These are phyloP conservation scores for Talaromyces wortmannii DNA, from an alignment of 495 filamentous ascomycete species.

Conservation along the genomic window DNA sequence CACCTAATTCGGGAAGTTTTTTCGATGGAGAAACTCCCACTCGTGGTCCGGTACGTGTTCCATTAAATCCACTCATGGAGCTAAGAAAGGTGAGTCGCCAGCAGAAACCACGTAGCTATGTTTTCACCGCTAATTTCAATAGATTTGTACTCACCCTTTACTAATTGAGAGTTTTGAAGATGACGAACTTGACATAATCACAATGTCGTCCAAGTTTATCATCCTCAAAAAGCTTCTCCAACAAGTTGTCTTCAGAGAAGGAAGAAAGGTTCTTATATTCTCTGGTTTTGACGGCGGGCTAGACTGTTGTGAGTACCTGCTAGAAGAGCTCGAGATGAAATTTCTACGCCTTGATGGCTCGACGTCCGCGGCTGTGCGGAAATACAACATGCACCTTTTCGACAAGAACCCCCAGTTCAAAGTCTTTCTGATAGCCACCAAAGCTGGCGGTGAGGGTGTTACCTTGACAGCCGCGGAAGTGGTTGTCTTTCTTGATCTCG, in stretches of 20 bases:
- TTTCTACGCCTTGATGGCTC: constrained; percentile 53
- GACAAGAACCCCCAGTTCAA: constrained; percentile 42
- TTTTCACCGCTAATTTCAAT: background rate
- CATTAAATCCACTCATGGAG: constrained; percentile 57
- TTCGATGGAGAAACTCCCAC: no score
- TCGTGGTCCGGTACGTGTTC: background rate
- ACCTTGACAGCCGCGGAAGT: constrained; percentile 54
- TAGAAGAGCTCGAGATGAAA: constrained; percentile 38
- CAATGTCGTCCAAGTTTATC: constrained; percentile 57
- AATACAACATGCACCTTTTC: constrained; percentile 53
- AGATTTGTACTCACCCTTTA: constrained; percentile 59
- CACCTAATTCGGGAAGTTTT: no score
- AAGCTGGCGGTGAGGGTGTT: constrained; percentile 58
- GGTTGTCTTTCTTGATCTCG: constrained; percentile 58
- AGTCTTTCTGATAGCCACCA: constrained; percentile 58
- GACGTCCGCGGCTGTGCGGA: constrained; percentile 47
- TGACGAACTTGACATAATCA: constrained; percentile 48
- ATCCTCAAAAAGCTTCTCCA: constrained; percentile 54
- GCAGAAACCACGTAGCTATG: background rate
- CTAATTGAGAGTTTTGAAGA: constrained; percentile 28
- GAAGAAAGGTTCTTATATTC: constrained; percentile 59
- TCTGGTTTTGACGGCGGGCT: constrained; percentile 54
- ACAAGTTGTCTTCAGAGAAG: constrained; percentile 46
- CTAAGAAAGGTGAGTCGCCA: constrained; percentile 39
- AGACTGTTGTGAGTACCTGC: constrained; percentile 52